phyloP scores from a whole-genome alignment of 2,329 filamentous ascomycete genomes.

The Paramyrothecium roridum region DNA sequence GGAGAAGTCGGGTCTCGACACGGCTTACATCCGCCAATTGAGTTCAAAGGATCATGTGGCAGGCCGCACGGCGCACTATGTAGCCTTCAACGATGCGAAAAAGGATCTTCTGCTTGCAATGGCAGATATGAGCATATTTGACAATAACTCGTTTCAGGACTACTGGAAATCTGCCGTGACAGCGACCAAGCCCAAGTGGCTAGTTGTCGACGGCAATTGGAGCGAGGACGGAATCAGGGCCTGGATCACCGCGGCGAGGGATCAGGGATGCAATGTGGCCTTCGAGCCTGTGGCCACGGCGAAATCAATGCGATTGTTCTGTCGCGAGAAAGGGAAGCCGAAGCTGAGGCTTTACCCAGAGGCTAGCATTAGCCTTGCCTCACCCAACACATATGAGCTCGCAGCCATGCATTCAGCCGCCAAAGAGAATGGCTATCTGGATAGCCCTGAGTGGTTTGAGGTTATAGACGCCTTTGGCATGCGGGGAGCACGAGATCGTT shows the following conservation, averaged over 20 bases:
- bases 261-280: slow-evolving; percentile 57
- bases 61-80: slow-evolving; percentile 81
- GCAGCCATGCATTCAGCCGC: slow-evolving; percentile 74
- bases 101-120: slow-evolving; percentile 89
- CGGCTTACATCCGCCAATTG: slow-evolving; percentile 58
- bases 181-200: slow-evolving; percentile 63
- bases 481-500: slow-evolving; percentile 66
- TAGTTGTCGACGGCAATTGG: slow-evolving; percentile 90
- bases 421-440: slow-evolving; percentile 63
- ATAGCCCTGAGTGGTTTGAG: slow-evolving; percentile 70
- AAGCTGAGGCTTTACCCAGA: slow-evolving; percentile 53
- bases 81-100: slow-evolving; percentile 79
- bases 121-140: slow-evolving; percentile 90
- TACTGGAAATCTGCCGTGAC: slow-evolving; percentile 60
- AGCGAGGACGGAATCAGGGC: slow-evolving; percentile 58
- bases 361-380: slow-evolving; percentile 67
- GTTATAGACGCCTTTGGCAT: slow-evolving; percentile 79
- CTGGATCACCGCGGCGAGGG: slow-evolving; percentile 63
- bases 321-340: slow-evolving; percentile 30
- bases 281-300: slow-evolving; percentile 87
- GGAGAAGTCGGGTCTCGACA: slow-evolving; percentile 60
- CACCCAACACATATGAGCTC: slow-evolving; percentile 83
- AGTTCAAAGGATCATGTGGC: slow-evolving; percentile 43
- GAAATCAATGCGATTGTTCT: slow-evolving; percentile 72
- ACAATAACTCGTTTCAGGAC: slow-evolving; percentile 47